Conservation (phyloP, 352 stramenopile species). For the Phytophthora ramorum region DNA sequence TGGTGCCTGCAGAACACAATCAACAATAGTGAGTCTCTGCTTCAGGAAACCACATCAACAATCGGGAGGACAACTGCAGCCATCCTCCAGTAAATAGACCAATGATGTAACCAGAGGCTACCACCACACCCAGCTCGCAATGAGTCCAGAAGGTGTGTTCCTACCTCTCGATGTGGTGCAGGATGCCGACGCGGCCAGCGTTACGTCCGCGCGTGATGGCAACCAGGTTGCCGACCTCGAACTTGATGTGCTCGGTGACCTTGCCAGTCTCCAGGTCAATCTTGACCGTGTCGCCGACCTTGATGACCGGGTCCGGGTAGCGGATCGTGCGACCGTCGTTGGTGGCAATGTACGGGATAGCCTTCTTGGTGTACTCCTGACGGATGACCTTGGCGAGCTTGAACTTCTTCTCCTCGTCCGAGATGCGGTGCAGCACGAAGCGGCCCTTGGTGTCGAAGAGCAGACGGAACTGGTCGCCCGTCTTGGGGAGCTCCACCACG, state of each 20-base stretch:
- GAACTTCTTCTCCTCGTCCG: slow-evolving; percentile 97
- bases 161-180: slow-evolving; percentile 97
- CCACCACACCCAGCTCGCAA: slow-evolving; percentile 90
- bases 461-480: slow-evolving; percentile 97
- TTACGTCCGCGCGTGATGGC: slow-evolving; percentile 98
- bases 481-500: slow-evolving; percentile 98
- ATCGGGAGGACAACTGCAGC: background rate
- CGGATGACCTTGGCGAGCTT: slow-evolving; percentile 99
- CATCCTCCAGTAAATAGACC: slow-evolving; percentile 11
- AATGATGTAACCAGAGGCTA: slow-evolving; percentile 25
- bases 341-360: slow-evolving; percentile 98
- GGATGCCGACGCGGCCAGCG: slow-evolving; percentile 96
- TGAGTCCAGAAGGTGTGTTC: slow-evolving; percentile 91
- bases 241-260: slow-evolving; percentile 98
- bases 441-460: slow-evolving; percentile 99
- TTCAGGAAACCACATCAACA: slow-evolving; percentile 8
- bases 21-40: slow-evolving; percentile 33
- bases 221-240: slow-evolving; percentile 97
- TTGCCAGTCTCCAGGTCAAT: slow-evolving; percentile 98
- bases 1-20: slow-evolving; percentile 87
- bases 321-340: slow-evolving; percentile 99
- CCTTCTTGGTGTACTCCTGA: slow-evolving; percentile 96
- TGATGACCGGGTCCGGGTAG: slow-evolving; percentile 98
- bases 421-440: slow-evolving; percentile 98
- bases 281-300: slow-evolving; percentile 99